These are phyloP conservation scores for Cladosporium halotolerans DNA, from an alignment of 2,329 filamentous ascomycete species.

Conservation along the genomic window DNA sequence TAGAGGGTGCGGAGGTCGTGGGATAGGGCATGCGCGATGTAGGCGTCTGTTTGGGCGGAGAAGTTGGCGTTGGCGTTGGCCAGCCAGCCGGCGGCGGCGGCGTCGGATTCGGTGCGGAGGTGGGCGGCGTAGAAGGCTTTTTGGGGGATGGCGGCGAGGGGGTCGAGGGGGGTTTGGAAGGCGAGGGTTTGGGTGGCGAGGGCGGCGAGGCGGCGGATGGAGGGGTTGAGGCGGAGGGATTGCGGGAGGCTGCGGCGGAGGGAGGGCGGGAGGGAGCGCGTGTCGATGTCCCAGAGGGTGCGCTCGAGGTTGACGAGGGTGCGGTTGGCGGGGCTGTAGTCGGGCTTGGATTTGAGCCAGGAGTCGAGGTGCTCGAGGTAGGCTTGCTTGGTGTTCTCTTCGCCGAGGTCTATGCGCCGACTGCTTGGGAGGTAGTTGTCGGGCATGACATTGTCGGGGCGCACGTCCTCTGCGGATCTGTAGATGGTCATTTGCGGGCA, in stretches of 20 bases:
- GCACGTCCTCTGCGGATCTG: slow-evolving; percentile 14
- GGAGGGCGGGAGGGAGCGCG: slow-evolving; percentile 19
- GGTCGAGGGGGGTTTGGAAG: slow-evolving; percentile 19
- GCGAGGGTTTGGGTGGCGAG: slow-evolving; percentile 29
- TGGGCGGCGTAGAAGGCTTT: slow-evolving; percentile 35
- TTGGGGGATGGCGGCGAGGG: slow-evolving; percentile 22
- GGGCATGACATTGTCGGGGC: slow-evolving; percentile 15
- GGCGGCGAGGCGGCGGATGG: slow-evolving; percentile 29
- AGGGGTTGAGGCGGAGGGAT: slow-evolving; percentile 22
- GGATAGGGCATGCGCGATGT: slow-evolving; percentile 31
- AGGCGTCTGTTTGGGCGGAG: slow-evolving; percentile 33
- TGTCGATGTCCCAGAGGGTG: slow-evolving; percentile 28
- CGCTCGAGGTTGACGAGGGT: slow-evolving; percentile 24
- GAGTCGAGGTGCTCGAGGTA: slow-evolving; percentile 17
- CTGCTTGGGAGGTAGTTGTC: slow-evolving; percentile 20
- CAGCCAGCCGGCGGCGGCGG: slow-evolving; percentile 28
- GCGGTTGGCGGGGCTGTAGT: slow-evolving; percentile 9
- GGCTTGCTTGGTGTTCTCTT: slow-evolving; percentile 13
- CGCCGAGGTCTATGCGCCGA: slow-evolving; percentile 20
- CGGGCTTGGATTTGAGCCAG: slow-evolving; percentile 18
- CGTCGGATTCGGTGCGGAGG: slow-evolving; percentile 34
- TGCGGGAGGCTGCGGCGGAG: slow-evolving; percentile 26
- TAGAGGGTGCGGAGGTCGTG: slow-evolving; percentile 34
- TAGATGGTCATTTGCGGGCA: slow-evolving; percentile 26
- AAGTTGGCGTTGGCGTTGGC: slow-evolving; percentile 25